A percentile compares a stretch with the other conserved stretches of the same genome.
Conservation (phyloP, 116 monocot genomes). For the Zostera marina region DNA sequence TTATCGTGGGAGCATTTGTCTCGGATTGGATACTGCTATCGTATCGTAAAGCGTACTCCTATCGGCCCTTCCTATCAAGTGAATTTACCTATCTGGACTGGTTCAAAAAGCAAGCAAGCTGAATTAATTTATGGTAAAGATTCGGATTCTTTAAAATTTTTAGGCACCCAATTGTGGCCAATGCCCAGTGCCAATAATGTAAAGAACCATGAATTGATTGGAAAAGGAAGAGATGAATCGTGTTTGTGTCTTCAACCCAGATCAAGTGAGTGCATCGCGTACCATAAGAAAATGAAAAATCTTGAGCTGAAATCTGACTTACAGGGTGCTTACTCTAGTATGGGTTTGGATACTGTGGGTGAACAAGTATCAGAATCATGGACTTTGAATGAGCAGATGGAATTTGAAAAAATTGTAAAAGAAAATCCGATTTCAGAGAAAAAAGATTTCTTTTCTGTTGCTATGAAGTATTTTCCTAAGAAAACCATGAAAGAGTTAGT, state of each 20-base stretch:
- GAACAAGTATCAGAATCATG: constrained; percentile 16
- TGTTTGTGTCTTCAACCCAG: background rate
- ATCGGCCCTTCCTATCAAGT: constrained; percentile 54
- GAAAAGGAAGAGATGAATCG: constrained; percentile 3
- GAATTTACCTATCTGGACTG: constrained; percentile 36
- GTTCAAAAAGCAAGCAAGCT: constrained; percentile 1
- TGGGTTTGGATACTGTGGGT: constrained; percentile 1
- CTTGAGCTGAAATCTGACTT: constrained; percentile 4
- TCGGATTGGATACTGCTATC: background rate
- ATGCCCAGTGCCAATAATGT: background rate
- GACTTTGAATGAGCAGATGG: constrained; percentile 32
- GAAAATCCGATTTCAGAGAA: constrained; percentile 17
- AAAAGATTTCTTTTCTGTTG: constrained; percentile 25
- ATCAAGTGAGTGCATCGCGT: background rate
- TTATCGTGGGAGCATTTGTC: too few relatives aligned
- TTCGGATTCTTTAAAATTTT: background rate
- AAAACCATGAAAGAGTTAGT: constrained; percentile 35
- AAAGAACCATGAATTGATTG: background rate
- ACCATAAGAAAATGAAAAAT: constrained; percentile 1
- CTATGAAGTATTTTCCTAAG: constrained; percentile 24
- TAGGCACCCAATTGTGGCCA: constrained; percentile 5
- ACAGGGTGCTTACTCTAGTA: background rate
- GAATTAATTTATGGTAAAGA: background rate
- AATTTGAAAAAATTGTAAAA: constrained; percentile 27
- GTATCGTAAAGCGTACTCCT: constrained; percentile 12